Percentiles rank a stretch among this genome's conserved stretches.
Evolutionary conservation across 768 basidiomycete species (phyloP).

Genomic region (Clavulina sp.): DNA sequence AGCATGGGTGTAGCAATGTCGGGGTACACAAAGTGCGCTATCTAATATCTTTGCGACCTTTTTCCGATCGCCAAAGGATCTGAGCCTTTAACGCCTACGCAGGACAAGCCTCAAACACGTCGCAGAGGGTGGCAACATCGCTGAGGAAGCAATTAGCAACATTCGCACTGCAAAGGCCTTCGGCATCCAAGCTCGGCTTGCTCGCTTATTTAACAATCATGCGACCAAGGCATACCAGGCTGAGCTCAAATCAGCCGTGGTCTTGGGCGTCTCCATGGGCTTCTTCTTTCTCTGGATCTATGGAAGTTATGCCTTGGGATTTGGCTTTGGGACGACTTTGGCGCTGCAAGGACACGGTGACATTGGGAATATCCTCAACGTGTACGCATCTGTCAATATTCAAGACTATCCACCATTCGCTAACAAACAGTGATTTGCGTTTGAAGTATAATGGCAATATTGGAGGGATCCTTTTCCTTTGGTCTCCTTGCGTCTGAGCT

Average conservation of each 20-base stretch:
- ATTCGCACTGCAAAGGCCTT: constrained; percentile 27
- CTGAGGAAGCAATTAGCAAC: constrained; percentile 26
- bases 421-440: not conserved
- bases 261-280: constrained; percentile 17
- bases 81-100: not conserved
- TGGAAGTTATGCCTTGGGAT: constrained; percentile 24
- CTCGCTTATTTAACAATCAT: constrained; percentile 19
- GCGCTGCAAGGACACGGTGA: constrained; percentile 12
- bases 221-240: constrained; percentile 16
- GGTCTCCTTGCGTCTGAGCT: constrained; percentile 24
- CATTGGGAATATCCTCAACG: constrained; percentile 45
- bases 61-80: not conserved
- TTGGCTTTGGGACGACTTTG: constrained; percentile 25
- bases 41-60: not conserved
- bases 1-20: constrained; percentile 15
- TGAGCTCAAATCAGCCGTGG: constrained; percentile 15
- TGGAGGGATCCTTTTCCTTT: constrained; percentile 24
- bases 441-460: constrained; percentile 14
- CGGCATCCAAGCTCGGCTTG: constrained; percentile 20
- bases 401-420: too few species aligned
- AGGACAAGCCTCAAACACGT: constrained; percentile 17
- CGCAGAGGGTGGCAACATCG: constrained; percentile 22
- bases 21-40: constrained; percentile 15
- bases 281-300: constrained; percentile 23
- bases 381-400: too few species aligned